These are phyloP conservation scores for Dendrobium chrysotoxum DNA, from an alignment of 106 monocot species.

Conservation along the genomic window DNA sequence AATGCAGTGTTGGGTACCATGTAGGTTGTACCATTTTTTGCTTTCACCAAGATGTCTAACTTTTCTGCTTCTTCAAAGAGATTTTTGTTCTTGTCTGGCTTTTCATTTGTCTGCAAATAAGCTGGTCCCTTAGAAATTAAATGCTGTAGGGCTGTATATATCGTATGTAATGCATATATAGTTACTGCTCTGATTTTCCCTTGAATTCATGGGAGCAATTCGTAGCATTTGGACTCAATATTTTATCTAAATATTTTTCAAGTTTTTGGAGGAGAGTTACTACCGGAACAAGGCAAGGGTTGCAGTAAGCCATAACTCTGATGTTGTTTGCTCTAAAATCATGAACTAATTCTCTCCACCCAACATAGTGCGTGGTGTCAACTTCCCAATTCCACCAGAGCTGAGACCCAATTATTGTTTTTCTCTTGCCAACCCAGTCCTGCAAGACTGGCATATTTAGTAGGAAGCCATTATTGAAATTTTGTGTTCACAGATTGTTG, in stretches of 20 bases:
- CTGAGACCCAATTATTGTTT: conserved; percentile 84
- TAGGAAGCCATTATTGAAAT: not conserved
- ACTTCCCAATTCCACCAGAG: conserved; percentile 96
- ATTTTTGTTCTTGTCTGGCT: conserved; percentile 47
- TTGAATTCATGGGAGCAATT: not conserved
- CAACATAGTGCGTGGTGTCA: conserved; percentile 41
- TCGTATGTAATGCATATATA: not conserved
- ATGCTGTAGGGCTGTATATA: not conserved
- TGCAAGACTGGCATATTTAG: conserved; percentile 13
- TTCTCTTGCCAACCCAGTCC: conserved; percentile 93
- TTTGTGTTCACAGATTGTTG: not conserved
- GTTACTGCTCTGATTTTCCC: not conserved
- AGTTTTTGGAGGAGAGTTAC: not conserved
- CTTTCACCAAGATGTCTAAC: conserved; percentile 58
- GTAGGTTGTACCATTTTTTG: conserved; percentile 40
- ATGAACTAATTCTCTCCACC: conserved; percentile 56
- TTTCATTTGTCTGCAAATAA: conserved; percentile 39
- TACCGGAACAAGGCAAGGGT: conserved; percentile 80
- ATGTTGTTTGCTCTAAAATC: conserved; percentile 43
- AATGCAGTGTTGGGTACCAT: conserved; percentile 84
- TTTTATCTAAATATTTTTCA: not conserved
- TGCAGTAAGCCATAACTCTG: conserved; percentile 79
- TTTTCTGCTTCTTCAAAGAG: conserved; percentile 61
- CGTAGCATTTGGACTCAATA: not conserved
- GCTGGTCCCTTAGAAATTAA: not conserved